Conservation (phyloP, 208 protist genomes). For the Leishmania amazonensis region DNA sequence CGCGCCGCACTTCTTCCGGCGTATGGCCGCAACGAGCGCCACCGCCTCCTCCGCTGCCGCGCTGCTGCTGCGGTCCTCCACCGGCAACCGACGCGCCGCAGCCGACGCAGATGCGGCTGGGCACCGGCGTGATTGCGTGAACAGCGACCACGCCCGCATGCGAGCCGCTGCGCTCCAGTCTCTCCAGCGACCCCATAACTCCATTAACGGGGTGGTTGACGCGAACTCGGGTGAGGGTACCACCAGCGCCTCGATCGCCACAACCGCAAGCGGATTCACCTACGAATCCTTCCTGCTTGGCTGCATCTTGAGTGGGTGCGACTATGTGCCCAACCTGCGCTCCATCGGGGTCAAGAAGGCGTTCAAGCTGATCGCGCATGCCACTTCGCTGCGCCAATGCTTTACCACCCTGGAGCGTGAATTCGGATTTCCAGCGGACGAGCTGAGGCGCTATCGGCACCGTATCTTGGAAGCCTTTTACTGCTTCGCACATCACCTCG, state of each 20-base stretch:
- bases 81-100: neutral
- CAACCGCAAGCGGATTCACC: constrained; percentile 32
- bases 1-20: constrained; percentile 44
- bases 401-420: constrained; percentile 44
- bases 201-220: neutral
- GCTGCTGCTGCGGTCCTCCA: neutral
- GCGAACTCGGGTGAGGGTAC: neutral
- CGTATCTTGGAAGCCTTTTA: constrained; percentile 75
- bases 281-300: constrained; percentile 91
- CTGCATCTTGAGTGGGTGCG: constrained; percentile 98
- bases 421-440: constrained; percentile 62
- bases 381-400: constrained; percentile 52
- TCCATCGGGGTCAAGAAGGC: constrained; percentile 95
- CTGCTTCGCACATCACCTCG: constrained; percentile 90
- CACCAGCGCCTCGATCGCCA: neutral
- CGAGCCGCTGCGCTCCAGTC: constrained; percentile 12
- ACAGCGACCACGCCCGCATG: constrained; percentile 11
- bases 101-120: neutral
- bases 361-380: constrained; percentile 73
- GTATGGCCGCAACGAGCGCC: constrained; percentile 15
- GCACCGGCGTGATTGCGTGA: neutral
- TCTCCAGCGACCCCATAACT: neutral
- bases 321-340: constrained; percentile 94
- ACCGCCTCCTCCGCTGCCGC: constrained; percentile 2
- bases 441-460: constrained; percentile 60